Conservation (phyloP, 176 grass and related monocot genomes). For the Avena sativa region DNA sequence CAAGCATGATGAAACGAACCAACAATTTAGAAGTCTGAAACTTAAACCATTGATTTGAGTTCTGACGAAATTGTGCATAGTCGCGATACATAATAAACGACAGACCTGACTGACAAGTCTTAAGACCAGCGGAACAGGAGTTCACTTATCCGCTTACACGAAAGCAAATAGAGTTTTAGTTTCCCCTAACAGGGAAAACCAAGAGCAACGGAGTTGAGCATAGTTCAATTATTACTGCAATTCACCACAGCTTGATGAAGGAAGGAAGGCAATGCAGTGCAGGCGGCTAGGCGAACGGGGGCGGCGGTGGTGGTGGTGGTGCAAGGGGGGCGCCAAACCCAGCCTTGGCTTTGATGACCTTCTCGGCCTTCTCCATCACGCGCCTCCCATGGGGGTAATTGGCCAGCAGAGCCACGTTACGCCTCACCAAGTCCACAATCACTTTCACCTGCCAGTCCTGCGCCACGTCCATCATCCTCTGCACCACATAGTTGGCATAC, state of each 20-base stretch:
- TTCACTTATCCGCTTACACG: neutral
- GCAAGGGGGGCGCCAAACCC: neutral
- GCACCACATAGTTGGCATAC: slow-evolving; percentile 46
- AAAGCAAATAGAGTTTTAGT: neutral
- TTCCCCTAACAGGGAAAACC: neutral
- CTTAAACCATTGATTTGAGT: neutral
- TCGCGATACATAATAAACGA: neutral
- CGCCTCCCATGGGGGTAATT: neutral
- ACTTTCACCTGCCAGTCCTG: neutral
- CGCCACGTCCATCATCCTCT: slow-evolving; percentile 35
- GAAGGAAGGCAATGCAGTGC: neutral
- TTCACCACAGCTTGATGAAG: neutral
- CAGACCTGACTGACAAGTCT: neutral
- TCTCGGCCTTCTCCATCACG: neutral
- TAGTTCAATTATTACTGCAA: neutral
- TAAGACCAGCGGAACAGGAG: neutral
- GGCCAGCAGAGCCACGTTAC: neutral
- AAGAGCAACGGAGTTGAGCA: neutral
- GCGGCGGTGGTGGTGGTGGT: neutral
- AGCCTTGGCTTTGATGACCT: neutral
- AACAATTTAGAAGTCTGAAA: neutral
- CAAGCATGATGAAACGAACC: neutral
- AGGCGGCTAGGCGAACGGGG: neutral
- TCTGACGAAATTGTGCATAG: neutral
- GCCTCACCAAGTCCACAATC: neutral